Conservation (phyloP, 1,139 yeast species). For the Pichia sp. region DNA sequence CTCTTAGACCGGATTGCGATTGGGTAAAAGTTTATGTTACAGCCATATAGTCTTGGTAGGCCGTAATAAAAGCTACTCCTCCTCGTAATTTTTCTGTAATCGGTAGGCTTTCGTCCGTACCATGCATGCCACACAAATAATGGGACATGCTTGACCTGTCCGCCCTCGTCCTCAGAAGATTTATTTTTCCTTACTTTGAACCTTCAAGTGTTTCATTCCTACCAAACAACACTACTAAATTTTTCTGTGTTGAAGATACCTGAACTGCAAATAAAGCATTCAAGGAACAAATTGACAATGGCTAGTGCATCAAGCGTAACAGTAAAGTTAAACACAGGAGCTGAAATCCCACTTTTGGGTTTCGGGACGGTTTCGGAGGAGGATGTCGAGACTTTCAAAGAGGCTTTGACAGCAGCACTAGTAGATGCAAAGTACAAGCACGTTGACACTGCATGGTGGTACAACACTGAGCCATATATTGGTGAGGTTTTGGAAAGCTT, state of each 20-base stretch:
- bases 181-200: too few species aligned
- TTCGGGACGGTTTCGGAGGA: slow-evolving; percentile 70
- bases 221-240: too few species aligned
- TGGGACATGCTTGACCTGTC: background rate
- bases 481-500: slow-evolving; percentile 64
- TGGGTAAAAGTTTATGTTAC: too few species aligned
- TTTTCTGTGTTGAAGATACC: too few species aligned
- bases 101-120: background rate
- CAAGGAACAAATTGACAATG: background rate
- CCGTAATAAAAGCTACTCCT: background rate
- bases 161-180: background rate
- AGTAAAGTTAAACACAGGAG: slow-evolving; percentile 49
- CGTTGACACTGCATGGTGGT: slow-evolving; percentile 72
- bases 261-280: too few species aligned
- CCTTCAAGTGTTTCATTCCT: too few species aligned
- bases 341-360: slow-evolving; percentile 62
- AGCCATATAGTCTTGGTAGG: too few species aligned
- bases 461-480: slow-evolving; percentile 61
- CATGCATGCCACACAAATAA: background rate
- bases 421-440: slow-evolving; percentile 68
- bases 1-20: background rate
- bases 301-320: slow-evolving; percentile 6
- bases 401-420: slow-evolving; percentile 58
- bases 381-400: slow-evolving; percentile 50
- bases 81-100: background rate